Evolutionary conservation across 805 yeast species (phyloP).

Genomic region (Candida golubevii): DNA sequence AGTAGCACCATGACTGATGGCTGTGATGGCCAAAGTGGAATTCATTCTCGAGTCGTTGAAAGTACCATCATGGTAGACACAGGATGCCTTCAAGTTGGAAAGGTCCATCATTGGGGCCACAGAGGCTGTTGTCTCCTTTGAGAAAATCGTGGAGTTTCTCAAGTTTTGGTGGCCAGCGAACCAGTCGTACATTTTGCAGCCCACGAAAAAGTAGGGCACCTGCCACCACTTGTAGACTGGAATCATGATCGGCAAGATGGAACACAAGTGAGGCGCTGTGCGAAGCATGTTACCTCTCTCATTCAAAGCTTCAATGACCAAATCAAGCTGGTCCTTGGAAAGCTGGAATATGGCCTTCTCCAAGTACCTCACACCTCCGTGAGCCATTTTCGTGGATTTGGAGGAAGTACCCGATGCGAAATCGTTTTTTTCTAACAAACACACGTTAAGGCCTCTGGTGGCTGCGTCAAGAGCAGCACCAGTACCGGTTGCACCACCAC

Average conservation of each 20-base stretch:
- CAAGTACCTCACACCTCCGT: conserved; percentile 93
- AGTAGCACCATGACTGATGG: conserved; percentile 83
- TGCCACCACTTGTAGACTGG: conserved; percentile 98
- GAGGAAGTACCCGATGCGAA: conserved; percentile 92
- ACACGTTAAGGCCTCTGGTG: conserved; percentile 85
- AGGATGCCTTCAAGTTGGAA: conserved; percentile 75
- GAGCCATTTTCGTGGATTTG: conserved; percentile 93
- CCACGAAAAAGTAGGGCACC: conserved; percentile 87
- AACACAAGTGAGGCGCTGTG: conserved; percentile 88
- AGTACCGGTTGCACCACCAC: conserved; percentile 96
- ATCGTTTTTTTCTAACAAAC: conserved; percentile 81
- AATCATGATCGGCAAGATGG: conserved; percentile 85
- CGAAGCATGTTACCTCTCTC: conserved; percentile 82
- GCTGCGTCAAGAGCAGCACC: conserved; percentile 92
- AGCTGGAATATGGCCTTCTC: conserved; percentile 93
- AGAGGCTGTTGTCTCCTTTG: conserved; percentile 60
- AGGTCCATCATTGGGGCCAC: conserved; percentile 84
- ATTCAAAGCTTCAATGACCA: conserved; percentile 83
- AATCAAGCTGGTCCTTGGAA: conserved; percentile 82
- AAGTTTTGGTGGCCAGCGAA: conserved; percentile 88
- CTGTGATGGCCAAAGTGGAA: conserved; percentile 79
- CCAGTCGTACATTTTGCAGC: conserved; percentile 87
- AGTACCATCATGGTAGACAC: conserved; percentile 93
- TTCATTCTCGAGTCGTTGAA: conserved; percentile 93
- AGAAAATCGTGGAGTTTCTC: conserved; percentile 68